These are phyloP conservation scores for Diaporthe caulivora DNA, from an alignment of 2,329 filamentous ascomycete genomes.

Conservation along the genomic window DNA sequence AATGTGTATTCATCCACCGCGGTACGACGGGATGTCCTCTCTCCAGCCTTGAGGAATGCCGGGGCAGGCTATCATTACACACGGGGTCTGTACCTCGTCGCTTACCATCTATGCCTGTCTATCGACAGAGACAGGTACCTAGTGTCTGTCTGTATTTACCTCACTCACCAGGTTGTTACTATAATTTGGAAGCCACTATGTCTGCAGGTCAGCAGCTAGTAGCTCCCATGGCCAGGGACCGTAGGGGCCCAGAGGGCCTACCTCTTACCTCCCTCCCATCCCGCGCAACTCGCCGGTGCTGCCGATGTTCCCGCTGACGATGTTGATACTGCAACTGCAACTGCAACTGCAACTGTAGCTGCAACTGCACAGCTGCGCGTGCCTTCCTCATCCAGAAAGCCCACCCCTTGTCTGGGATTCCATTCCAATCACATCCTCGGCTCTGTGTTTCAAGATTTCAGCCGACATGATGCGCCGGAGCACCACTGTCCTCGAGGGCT, in stretches of 20 bases:
- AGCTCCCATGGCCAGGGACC: background rate
- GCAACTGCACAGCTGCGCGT: conserved; percentile 14
- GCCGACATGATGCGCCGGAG: conserved; percentile 31
- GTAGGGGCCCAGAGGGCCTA: background rate
- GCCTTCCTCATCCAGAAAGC: conserved; percentile 29
- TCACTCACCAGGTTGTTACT: background rate
- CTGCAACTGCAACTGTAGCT: no score
- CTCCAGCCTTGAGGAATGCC: background rate
- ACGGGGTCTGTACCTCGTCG: no score
- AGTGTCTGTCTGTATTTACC: background rate
- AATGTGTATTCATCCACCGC: background rate
- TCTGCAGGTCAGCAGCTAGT: conserved; percentile 18
- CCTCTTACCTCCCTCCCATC: background rate
- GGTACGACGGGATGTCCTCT: background rate
- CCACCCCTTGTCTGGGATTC: background rate
- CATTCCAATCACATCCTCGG: conserved; percentile 24
- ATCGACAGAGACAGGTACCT: background rate
- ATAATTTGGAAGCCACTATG: conserved; percentile 1
- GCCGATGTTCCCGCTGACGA: conserved; percentile 4
- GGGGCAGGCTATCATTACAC: background rate
- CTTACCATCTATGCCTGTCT: no score
- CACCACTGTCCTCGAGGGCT: conserved; percentile 5
- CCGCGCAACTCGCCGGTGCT: conserved; percentile 6
- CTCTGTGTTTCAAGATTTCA: conserved; percentile 36
- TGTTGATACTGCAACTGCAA: conserved; percentile 19